A percentile compares a stretch with the other conserved stretches of the same genome.
phyloP scores from a whole-genome alignment of 2,329 filamentous ascomycete species.

The Cordyceps farinosa region DNA sequence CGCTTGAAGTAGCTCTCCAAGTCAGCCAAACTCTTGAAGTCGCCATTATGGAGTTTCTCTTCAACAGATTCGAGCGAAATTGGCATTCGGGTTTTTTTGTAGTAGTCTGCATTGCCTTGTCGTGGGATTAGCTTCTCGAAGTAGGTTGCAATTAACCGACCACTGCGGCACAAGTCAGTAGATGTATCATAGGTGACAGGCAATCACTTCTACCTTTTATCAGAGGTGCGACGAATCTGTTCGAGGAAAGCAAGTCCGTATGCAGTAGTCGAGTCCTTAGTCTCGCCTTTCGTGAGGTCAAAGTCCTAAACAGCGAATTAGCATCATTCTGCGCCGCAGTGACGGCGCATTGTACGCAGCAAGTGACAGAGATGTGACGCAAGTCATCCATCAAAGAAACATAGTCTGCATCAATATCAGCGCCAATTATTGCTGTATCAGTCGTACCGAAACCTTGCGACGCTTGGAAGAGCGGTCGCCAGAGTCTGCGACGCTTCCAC shows the following conservation, averaged over 20 bases:
- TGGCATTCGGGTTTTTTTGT: conserved; percentile 70
- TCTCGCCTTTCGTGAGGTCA: conserved; percentile 56
- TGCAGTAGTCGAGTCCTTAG: conserved; percentile 63
- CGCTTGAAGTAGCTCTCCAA: conserved; percentile 84
- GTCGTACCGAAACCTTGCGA: conserved; percentile 48
- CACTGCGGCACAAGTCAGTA: conserved; percentile 44
- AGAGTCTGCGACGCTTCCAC: conserved; percentile 41
- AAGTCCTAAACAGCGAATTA: conserved; percentile 33
- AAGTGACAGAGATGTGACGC: conserved; percentile 1
- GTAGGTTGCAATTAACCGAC: conserved; percentile 68
- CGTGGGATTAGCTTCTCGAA: conserved; percentile 70
- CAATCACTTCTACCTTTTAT: conserved; percentile 66
- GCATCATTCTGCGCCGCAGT: neutral
- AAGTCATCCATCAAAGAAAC: neutral
- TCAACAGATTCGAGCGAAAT: conserved; percentile 76
- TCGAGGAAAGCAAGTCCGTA: conserved; percentile 71
- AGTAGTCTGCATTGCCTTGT: conserved; percentile 68
- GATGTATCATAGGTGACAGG: conserved; percentile 5
- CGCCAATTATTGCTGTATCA: neutral
- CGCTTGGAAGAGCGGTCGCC: conserved; percentile 55
- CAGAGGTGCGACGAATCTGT: conserved; percentile 69
- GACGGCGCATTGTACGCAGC: neutral
- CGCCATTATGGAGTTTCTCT: conserved; percentile 63
- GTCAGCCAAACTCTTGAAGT: conserved; percentile 67
- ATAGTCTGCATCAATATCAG: neutral